Evolutionary conservation across 2,329 filamentous ascomycete genomes (phyloP).

Genomic region (Coniella lustricola): DNA sequence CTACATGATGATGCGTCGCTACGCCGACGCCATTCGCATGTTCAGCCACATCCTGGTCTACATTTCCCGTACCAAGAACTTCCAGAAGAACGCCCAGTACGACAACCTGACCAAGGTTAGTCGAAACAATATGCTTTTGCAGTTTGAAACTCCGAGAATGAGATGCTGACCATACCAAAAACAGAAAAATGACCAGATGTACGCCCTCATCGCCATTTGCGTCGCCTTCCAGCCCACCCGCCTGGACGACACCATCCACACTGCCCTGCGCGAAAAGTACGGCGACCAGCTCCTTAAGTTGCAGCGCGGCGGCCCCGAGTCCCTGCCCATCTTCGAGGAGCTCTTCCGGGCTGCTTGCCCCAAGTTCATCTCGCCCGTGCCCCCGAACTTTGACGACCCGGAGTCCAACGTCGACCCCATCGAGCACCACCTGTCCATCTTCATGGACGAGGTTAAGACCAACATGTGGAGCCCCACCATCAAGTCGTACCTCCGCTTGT

Average conservation of each 20-base stretch:
- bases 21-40: slow-evolving; percentile 98
- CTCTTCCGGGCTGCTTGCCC: slow-evolving; percentile 97
- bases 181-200: slow-evolving; percentile 98
- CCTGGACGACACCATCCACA: slow-evolving; percentile 98
- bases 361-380: slow-evolving; percentile 97
- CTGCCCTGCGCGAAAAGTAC: slow-evolving; percentile 95
- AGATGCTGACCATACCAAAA: background rate
- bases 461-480: slow-evolving; percentile 97
- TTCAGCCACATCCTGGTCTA: slow-evolving; percentile 99
- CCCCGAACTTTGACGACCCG: slow-evolving; percentile 96
- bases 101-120: slow-evolving; percentile 84
- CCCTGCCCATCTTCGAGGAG: slow-evolving; percentile 95
- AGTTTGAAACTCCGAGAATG: no score
- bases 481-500: slow-evolving; percentile 97
- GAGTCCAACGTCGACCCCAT: slow-evolving; percentile 93
- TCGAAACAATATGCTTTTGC: background rate
- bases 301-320: slow-evolving; percentile 91
- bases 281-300: slow-evolving; percentile 96
- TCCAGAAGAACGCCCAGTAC: slow-evolving; percentile 98
- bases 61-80: slow-evolving; percentile 98
- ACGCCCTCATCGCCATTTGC: slow-evolving; percentile 96
- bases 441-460: slow-evolving; percentile 99
- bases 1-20: slow-evolving; percentile 99
- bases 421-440: slow-evolving; percentile 93
- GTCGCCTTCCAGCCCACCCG: slow-evolving; percentile 96